Conservation (phyloP, 202 grass and related monocot species). For the Eragrostis tef region DNA sequence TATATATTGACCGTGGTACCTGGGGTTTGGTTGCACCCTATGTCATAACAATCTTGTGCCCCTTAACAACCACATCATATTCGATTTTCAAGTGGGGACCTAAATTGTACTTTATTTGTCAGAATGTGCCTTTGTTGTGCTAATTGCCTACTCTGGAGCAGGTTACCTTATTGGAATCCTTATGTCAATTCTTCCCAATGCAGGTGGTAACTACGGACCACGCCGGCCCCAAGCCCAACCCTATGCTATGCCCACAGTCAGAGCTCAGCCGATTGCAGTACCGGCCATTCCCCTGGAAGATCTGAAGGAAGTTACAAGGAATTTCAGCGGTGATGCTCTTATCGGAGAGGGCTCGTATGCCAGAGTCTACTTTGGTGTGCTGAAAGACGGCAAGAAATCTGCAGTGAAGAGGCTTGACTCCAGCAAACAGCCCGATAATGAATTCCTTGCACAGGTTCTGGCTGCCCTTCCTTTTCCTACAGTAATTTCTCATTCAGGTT, state of each 20-base stretch:
- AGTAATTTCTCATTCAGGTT: constrained; percentile 4
- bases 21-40: constrained; percentile 1
- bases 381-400: constrained; percentile 67
- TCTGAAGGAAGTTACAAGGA: constrained; percentile 77
- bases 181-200: constrained; percentile 4
- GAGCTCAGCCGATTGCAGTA: constrained; percentile 75
- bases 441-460: constrained; percentile 76
- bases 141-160: constrained; percentile 14
- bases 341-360: constrained; percentile 89
- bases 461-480: not conserved
- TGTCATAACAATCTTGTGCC: not conserved
- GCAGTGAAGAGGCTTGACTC: constrained; percentile 93
- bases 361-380: constrained; percentile 80
- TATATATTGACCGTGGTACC: constrained; percentile 11
- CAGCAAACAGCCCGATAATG: constrained; percentile 88
- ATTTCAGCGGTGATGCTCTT: constrained; percentile 75
- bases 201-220: constrained; percentile 58
- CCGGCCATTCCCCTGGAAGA: constrained; percentile 74
- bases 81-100: not conserved
- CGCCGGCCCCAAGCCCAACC: constrained; percentile 43
- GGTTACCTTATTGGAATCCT: constrained; percentile 1
- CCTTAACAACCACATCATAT: not conserved
- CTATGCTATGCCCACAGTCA: constrained; percentile 28
- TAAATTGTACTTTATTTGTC: too few relatives aligned
- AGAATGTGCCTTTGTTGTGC: too few relatives aligned